Base-by-base conservation (phyloP, 306 rosid genomes). In the Vicia villosa region DNA sequence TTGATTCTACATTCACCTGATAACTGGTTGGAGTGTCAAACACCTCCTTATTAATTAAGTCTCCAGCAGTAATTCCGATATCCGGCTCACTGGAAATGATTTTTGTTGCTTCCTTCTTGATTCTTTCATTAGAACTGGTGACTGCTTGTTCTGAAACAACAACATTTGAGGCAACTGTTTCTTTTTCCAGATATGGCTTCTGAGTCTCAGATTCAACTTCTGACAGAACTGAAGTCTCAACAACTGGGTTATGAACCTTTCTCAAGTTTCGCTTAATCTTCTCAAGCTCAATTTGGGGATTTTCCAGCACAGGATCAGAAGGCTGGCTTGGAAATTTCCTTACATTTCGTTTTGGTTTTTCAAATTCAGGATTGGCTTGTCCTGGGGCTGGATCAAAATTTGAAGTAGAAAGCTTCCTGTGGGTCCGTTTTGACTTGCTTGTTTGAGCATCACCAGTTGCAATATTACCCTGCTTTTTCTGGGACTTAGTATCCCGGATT, bases 251-350 rank as follows among this genome's bases (percentile, higher is more conserved):
- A 56, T 89, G 95, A 77, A 95, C 91, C 91, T 86, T 95, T 73
- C 99, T 91, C 79, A 91, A 82, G 87, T 82, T 87, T 17, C 95
- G 96, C 45, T 95, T 95, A 63, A 95, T 86, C 87, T 95, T 95
- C 82, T 91, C 99, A 55, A 95, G 93, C 75, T 95, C 99, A 81
- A 32, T 58, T 81, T 95, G 97, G 54, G 97, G 91, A 76, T 89
- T 89, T 81, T 95, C 97, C 80, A 69, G 85, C 73, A 79, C 82
- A 38, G 85, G 79, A 15, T 91, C 92, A 0, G 83, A 67, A 11
- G 96, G 74, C 52, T 91, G 95, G 80, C 77, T 81, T 37, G 93
- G 72, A 54, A 74, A 74, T 81, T 95, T 95, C 82, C 92, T 79
- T 19, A 49, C 3, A 61, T 61, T 83, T 9, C 95, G 87, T 68